phyloP scores from a whole-genome alignment of 495 filamentous ascomycete genomes.

The Niebla homalea region DNA sequence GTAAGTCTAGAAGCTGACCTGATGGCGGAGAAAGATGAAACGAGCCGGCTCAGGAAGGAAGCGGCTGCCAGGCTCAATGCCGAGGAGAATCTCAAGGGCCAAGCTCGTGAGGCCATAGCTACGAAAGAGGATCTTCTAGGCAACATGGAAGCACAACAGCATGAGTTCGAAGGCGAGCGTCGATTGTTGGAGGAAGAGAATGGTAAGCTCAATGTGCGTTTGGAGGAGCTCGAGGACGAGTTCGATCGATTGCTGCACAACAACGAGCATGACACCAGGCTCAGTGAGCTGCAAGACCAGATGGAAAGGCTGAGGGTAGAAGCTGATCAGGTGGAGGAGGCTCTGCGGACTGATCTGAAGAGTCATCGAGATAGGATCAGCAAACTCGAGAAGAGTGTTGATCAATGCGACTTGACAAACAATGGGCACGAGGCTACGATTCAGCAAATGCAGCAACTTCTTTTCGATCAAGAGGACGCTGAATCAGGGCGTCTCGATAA shows the following conservation, averaged over 20 bases:
- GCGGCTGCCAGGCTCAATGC: slow-evolving; percentile 41
- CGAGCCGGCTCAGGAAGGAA: slow-evolving; percentile 44
- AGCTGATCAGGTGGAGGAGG: slow-evolving; percentile 39
- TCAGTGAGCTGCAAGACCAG: slow-evolving; percentile 56
- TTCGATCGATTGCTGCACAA: slow-evolving; percentile 73
- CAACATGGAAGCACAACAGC: slow-evolving; percentile 83
- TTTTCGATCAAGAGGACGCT: slow-evolving; percentile 31
- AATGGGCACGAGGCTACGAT: slow-evolving; percentile 31
- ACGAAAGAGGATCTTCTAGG: slow-evolving; percentile 90
- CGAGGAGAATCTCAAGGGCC: slow-evolving; percentile 48
- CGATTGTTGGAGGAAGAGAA: slow-evolving; percentile 68
- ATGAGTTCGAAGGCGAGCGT: slow-evolving; percentile 76
- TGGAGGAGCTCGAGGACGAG: slow-evolving; percentile 84
- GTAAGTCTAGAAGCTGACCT: slow-evolving; percentile 76
- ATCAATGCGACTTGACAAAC: slow-evolving; percentile 37
- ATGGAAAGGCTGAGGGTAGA: slow-evolving; percentile 47
- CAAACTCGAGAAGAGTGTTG: slow-evolving; percentile 39
- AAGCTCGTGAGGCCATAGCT: slow-evolving; percentile 47
- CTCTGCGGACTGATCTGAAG: slow-evolving; percentile 41
- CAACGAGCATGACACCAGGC: slow-evolving; percentile 62
- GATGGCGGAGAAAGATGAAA: slow-evolving; percentile 44
- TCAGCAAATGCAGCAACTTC: slow-evolving; percentile 34
- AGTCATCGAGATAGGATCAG: slow-evolving; percentile 40
- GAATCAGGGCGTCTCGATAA: slow-evolving; percentile 40
- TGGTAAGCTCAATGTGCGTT: slow-evolving; percentile 53